A percentile compares a stretch with the other conserved stretches of the same genome.
Evolutionary conservation across 345 rosid species (phyloP).

Genomic region (Eutrema japonicum): DNA sequence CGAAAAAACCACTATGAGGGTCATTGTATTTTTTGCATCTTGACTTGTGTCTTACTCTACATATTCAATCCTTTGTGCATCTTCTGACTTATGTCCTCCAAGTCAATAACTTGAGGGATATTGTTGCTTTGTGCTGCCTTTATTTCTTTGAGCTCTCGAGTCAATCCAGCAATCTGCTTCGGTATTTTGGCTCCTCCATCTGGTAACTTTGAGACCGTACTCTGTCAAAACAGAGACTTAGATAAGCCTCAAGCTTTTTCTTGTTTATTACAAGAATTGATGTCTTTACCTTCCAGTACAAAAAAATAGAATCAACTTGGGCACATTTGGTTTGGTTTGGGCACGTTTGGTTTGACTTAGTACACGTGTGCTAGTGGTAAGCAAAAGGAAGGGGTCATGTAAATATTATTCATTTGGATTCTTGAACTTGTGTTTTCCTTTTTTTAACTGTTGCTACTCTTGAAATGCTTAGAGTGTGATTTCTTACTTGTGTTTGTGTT

Average conservation of each 20-base stretch:
- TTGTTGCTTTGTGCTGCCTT: slow-evolving; percentile 44
- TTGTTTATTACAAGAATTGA: not conserved
- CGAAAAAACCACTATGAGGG: too few species aligned
- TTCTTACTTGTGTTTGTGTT: too few species aligned
- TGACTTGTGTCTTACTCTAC: slow-evolving; percentile 36
- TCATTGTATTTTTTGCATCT: slow-evolving; percentile 9
- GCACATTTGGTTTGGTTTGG: too few species aligned
- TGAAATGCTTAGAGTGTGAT: too few species aligned
- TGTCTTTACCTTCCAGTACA: slow-evolving; percentile 72
- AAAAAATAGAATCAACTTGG: too few species aligned
- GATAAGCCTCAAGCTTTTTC: slow-evolving; percentile 10
- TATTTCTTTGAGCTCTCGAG: slow-evolving; percentile 58
- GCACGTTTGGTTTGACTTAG: too few species aligned
- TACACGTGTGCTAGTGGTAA: too few species aligned
- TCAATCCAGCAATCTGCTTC: slow-evolving; percentile 68
- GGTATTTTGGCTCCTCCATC: slow-evolving; percentile 76
- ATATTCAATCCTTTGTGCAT: slow-evolving; percentile 62
- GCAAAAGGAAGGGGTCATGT: too few species aligned
- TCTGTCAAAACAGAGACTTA: slow-evolving; percentile 48
- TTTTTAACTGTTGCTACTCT: too few species aligned
- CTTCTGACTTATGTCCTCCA: slow-evolving; percentile 65
- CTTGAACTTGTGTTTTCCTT: too few species aligned
- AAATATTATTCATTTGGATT: too few species aligned
- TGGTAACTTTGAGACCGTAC: slow-evolving; percentile 65
- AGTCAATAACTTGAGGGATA: slow-evolving; percentile 51